Conservation (phyloP, 352 stramenopile genomes). For the Pythium volutum region DNA sequence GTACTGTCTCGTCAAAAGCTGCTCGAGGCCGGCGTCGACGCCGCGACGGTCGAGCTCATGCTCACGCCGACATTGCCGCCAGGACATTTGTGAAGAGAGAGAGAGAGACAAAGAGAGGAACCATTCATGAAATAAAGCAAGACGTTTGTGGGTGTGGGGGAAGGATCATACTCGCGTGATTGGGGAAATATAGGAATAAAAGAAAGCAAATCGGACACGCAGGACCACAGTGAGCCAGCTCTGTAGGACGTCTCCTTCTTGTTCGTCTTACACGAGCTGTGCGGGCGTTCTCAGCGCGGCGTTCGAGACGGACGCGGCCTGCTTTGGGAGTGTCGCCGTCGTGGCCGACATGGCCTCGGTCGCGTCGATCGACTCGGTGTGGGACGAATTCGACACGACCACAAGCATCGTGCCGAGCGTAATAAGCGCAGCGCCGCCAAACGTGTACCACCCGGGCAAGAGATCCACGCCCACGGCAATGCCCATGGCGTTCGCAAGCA, state of each 20-base stretch:
- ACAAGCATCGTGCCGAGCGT: conserved; percentile 69
- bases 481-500: conserved; percentile 74
- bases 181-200: not conserved
- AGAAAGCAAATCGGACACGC: not conserved
- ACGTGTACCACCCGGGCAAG: conserved; percentile 69
- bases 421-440: conserved; percentile 60
- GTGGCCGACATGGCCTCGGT: conserved; percentile 68
- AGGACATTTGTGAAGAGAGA: no score
- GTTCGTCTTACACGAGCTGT: conserved; percentile 26
- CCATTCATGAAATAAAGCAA: not conserved
- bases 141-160: not conserved
- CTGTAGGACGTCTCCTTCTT: not conserved
- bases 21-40: conserved; percentile 42
- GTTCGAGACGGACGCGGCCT: conserved; percentile 29
- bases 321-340: conserved; percentile 37
- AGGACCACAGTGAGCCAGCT: not conserved
- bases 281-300: conserved; percentile 22
- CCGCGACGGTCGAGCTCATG: conserved; percentile 34
- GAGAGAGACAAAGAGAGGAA: no score
- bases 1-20: conserved; percentile 53
- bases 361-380: conserved; percentile 82
- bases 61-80: conserved; percentile 14
- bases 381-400: conserved; percentile 68
- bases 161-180: not conserved
- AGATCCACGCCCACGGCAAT: conserved; percentile 67